These are phyloP conservation scores for Forsythia viridissima DNA, from an alignment of 257 asterid genomes.

Conservation along the genomic window DNA sequence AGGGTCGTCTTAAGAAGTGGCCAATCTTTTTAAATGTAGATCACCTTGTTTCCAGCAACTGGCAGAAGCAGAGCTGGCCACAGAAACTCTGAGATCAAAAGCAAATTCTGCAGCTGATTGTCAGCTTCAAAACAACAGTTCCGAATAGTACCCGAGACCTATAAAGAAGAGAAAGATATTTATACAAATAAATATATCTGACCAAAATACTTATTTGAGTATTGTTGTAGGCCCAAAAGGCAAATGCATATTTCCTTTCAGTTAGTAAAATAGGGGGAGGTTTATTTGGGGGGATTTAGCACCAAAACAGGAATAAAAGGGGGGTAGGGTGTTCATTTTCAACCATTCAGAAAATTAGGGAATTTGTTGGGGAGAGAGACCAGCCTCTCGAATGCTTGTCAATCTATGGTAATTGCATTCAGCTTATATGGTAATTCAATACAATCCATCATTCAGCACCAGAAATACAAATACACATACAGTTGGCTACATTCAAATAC, in stretches of 20 bases:
- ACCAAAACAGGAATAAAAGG: no score
- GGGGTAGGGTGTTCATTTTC: no score
- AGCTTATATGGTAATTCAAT: neutral
- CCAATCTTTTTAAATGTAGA: neutral
- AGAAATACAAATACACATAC: neutral
- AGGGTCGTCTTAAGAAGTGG: neutral
- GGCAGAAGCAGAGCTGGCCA: conserved; percentile 97
- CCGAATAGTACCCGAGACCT: conserved; percentile 96
- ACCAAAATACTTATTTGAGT: neutral
- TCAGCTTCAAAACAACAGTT: conserved; percentile 98
- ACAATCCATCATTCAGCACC: neutral
- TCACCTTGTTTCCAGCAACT: conserved; percentile 95
- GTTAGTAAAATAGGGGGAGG: no score
- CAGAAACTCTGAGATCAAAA: conserved; percentile 82
- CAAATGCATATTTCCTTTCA: no score
- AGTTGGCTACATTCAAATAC: neutral
- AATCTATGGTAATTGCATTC: neutral
- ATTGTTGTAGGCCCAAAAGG: no score
- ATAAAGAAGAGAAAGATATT: conserved; percentile 18
- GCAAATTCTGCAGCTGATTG: conserved; percentile 74
- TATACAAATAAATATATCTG: neutral
- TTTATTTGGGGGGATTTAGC: no score
- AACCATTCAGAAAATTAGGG: no score
- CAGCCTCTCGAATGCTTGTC: neutral
- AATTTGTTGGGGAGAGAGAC: neutral